Evolutionary conservation across 1,139 yeast species (phyloP).

Genomic region (Scheffersomyces quercinus): DNA sequence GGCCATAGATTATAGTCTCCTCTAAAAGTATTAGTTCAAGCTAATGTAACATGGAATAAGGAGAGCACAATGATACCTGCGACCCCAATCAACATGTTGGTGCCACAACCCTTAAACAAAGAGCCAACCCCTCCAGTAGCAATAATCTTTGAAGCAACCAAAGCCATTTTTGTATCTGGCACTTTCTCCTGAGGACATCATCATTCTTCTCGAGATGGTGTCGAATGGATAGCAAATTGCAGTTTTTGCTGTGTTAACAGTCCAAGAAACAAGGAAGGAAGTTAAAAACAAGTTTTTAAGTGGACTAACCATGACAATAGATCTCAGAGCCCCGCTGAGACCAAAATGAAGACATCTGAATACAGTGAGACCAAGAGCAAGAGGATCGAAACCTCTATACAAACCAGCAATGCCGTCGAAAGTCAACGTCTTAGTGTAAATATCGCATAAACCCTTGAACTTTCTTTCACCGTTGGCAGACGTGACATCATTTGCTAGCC

Average conservation of each 20-base stretch:
- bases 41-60: neutral
- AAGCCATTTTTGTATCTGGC: slow-evolving; percentile 75
- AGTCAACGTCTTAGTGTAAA: slow-evolving; percentile 74
- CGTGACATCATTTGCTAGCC: slow-evolving; percentile 83
- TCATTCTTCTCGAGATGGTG: slow-evolving; percentile 85
- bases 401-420: slow-evolving; percentile 79
- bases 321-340: slow-evolving; percentile 77
- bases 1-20: too few relatives aligned
- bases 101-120: slow-evolving; percentile 85
- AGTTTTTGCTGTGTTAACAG: slow-evolving; percentile 76
- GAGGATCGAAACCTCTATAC: slow-evolving; percentile 84
- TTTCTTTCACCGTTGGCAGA: slow-evolving; percentile 72
- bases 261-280: slow-evolving; percentile 77
- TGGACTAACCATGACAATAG: slow-evolving; percentile 70
- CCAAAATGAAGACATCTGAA: slow-evolving; percentile 87
- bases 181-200: slow-evolving; percentile 84
- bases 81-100: slow-evolving; percentile 85
- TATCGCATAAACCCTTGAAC: slow-evolving; percentile 77
- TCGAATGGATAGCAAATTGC: slow-evolving; percentile 81
- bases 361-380: slow-evolving; percentile 76
- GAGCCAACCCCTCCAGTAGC: slow-evolving; percentile 72
- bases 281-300: slow-evolving; percentile 73
- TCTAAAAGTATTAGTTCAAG: too few relatives aligned
- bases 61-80: slow-evolving; percentile 89
- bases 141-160: slow-evolving; percentile 72